A percentile compares a stretch with the other conserved stretches of the same genome.
Evolutionary conservation across 257 asterid genomes (phyloP).

Genomic region (Primulina eburnea): DNA sequence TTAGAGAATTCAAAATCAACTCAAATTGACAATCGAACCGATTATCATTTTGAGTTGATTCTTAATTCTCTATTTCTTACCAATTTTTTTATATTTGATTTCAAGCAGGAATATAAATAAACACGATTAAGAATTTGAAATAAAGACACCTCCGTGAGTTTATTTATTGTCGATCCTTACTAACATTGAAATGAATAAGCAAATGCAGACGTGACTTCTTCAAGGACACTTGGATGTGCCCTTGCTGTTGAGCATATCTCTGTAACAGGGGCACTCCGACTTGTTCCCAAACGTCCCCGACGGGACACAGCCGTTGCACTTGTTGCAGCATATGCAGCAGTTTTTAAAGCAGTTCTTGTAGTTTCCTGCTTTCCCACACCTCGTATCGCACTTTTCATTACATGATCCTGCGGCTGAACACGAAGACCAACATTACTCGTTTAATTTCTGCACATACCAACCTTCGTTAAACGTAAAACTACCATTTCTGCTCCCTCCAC

Average conservation of each 20-base stretch:
- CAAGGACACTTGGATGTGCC: slow-evolving; percentile 48
- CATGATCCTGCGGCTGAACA: slow-evolving; percentile 22
- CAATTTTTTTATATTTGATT: too few species aligned
- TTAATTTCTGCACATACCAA: too few species aligned
- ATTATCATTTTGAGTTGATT: too few species aligned
- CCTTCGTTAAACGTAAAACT: too few species aligned
- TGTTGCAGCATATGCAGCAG: slow-evolving; percentile 39
- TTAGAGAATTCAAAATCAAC: too few species aligned
- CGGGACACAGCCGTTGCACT: slow-evolving; percentile 42
- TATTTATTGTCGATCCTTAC: neutral
- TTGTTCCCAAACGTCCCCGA: slow-evolving; percentile 49
- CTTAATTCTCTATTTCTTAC: too few species aligned
- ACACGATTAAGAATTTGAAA: neutral
- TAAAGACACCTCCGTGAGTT: neutral
- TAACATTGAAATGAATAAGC: neutral
- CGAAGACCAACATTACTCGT: too few species aligned
- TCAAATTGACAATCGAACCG: too few species aligned
- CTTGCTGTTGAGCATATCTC: slow-evolving; percentile 39
- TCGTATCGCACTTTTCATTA: slow-evolving; percentile 26
- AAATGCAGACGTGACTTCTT: neutral
- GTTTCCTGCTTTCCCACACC: slow-evolving; percentile 42
- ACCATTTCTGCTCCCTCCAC: too few species aligned
- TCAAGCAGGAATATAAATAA: too few species aligned
- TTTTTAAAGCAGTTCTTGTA: slow-evolving; percentile 37
- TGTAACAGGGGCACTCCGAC: slow-evolving; percentile 38